phyloP scores from a whole-genome alignment of 768 basidiomycete species.

The Tricholoma terreum region DNA sequence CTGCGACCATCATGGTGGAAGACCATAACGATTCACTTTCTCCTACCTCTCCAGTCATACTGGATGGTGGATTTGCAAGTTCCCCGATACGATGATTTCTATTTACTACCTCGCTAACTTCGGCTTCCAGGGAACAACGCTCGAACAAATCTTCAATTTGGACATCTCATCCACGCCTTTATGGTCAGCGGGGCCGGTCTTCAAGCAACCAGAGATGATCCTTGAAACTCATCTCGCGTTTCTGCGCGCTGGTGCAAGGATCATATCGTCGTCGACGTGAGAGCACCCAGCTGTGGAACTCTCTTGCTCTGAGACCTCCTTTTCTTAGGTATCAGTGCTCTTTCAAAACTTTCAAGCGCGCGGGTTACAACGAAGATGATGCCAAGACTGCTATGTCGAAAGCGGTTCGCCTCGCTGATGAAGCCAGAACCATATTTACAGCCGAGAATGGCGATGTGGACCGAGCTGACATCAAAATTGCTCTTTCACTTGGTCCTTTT shows the following conservation, averaged over 20 bases:
- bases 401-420: constrained; percentile 47
- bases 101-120: not conserved
- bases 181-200: constrained; percentile 69
- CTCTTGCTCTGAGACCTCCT: not conserved
- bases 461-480: constrained; percentile 41
- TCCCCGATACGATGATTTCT: not conserved
- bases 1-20: too few species aligned
- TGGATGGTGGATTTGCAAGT: constrained; percentile 50
- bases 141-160: constrained; percentile 49
- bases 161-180: constrained; percentile 53
- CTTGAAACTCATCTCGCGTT: constrained; percentile 61
- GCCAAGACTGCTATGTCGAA: constrained; percentile 50
- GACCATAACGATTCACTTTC: constrained; percentile 2
- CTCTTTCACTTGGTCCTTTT: constrained; percentile 72
- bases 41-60: constrained; percentile 19
- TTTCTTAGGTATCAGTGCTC: constrained; percentile 67
- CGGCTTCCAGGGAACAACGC: constrained; percentile 51
- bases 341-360: constrained; percentile 46
- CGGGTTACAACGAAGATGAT: constrained; percentile 44
- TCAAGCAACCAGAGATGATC: constrained; percentile 50
- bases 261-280: constrained; percentile 71
- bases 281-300: constrained; percentile 1
- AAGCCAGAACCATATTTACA: constrained; percentile 37
- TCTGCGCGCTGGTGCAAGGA: constrained; percentile 58
- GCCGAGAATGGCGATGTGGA: constrained; percentile 11